Percentiles rank a stretch among this genome's conserved stretches.
Evolutionary conservation across 306 rosid species (phyloP).

Genomic region (Rubus parviflorus): DNA sequence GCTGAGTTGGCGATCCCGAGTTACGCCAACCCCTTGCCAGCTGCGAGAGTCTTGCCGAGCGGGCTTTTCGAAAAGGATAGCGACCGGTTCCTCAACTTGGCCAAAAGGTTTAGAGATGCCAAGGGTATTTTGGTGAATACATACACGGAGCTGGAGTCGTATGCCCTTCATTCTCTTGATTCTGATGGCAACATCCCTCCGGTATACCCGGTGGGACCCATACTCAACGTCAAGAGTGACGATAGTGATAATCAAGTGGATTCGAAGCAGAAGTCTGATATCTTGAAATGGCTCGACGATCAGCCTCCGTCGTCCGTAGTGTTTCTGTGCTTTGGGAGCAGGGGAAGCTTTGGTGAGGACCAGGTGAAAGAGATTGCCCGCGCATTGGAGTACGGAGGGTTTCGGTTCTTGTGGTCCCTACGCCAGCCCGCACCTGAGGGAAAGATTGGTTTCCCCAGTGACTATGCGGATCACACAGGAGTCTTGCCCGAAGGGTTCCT

Average conservation of each 20-base stretch:
- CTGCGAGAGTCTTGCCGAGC: background rate
- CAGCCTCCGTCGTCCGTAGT: conserved; percentile 7
- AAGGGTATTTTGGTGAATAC: conserved; percentile 30
- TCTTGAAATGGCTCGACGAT: conserved; percentile 19
- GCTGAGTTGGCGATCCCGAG: conserved; percentile 21
- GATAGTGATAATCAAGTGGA: background rate
- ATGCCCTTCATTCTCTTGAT: background rate
- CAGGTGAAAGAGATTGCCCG: conserved; percentile 12
- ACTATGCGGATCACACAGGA: background rate
- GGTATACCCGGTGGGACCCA: conserved; percentile 26
- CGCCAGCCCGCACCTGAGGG: background rate
- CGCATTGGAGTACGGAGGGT: background rate
- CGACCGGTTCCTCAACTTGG: background rate
- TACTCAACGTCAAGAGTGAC: conserved; percentile 7
- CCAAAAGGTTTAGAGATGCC: conserved; percentile 14
- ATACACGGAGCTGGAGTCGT: conserved; percentile 16
- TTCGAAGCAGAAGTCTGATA: background rate
- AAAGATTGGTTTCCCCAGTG: background rate
- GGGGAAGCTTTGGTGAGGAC: conserved; percentile 8
- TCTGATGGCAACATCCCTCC: background rate
- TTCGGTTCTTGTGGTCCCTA: conserved; percentile 26
- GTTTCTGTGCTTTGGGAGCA: conserved; percentile 25
- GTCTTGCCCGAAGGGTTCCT: conserved; percentile 23
- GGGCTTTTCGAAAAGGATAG: background rate
- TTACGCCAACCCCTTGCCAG: conserved; percentile 25